A percentile compares a stretch with the other conserved stretches of the same genome.
These are phyloP conservation scores for Malus hybrid DNA, from an alignment of 331 rosid species.

Conservation along the genomic window DNA sequence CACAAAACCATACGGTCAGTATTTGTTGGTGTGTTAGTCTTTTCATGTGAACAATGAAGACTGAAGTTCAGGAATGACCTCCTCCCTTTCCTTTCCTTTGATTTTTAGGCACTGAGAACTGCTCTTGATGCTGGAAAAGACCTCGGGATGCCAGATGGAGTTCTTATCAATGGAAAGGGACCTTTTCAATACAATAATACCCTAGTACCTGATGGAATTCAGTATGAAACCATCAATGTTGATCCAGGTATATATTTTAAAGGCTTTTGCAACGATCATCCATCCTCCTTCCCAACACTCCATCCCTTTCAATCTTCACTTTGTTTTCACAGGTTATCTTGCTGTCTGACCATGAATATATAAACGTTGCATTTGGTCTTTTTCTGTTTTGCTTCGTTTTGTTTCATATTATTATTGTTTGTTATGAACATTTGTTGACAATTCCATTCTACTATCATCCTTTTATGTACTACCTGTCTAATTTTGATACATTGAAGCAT, in stretches of 20 bases:
- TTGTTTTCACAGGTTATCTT: not conserved
- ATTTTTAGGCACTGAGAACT: constrained; percentile 44
- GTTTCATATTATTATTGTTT: not conserved
- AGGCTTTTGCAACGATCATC: not conserved
- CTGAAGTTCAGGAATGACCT: not conserved
- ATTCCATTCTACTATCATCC: not conserved
- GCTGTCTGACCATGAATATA: not conserved
- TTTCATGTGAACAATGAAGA: not conserved
- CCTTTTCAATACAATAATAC: constrained; percentile 77
- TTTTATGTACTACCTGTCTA: not conserved
- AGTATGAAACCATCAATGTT: constrained; percentile 46
- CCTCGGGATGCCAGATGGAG: constrained; percentile 90
- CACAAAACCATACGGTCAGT: constrained; percentile 55
- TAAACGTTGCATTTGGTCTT: not conserved
- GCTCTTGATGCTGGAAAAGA: constrained; percentile 57
- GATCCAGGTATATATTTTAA: constrained; percentile 49
- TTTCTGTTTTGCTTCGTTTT: not conserved
- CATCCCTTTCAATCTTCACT: not conserved
- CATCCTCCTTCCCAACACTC: not conserved
- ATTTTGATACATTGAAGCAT: not conserved
- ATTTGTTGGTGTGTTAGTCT: not conserved
- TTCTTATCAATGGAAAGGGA: constrained; percentile 91
- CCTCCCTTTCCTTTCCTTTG: not conserved
- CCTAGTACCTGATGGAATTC: constrained; percentile 59
- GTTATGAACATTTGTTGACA: not conserved